phyloP scores from a whole-genome alignment of 2,329 filamentous ascomycete species.

The Cadophora sp. region DNA sequence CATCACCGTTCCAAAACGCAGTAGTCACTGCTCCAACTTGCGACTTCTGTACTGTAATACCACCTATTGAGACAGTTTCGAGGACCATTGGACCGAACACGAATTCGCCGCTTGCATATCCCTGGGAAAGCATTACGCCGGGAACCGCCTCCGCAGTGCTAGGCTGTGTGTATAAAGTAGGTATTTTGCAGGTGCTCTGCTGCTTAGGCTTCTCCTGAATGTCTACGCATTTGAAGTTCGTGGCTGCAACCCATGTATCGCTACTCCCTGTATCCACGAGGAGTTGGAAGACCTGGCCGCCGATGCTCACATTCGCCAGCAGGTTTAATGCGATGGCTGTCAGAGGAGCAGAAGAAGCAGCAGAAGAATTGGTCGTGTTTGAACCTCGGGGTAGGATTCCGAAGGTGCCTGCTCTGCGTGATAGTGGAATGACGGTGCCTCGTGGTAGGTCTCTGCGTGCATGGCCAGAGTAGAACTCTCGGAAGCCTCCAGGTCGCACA shows the following conservation, averaged over 20 bases:
- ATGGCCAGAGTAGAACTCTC: not conserved
- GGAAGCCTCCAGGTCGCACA: not conserved
- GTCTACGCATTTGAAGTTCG: slow-evolving; percentile 47
- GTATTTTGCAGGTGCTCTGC: not conserved
- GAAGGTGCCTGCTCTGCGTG: not conserved
- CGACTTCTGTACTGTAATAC: not conserved
- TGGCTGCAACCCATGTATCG: slow-evolving; percentile 53
- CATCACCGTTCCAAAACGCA: not conserved
- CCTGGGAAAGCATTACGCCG: not conserved
- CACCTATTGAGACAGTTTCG: not conserved
- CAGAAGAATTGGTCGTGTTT: not conserved
- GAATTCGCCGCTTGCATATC: not conserved
- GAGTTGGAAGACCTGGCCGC: slow-evolving; percentile 45
- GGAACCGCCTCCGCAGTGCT: not conserved
- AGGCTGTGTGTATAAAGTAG: not conserved
- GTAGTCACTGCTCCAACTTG: not conserved
- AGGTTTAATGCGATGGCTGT: not conserved
- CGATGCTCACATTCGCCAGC: slow-evolving; percentile 6
- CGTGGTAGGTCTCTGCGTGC: not conserved
- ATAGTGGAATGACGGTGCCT: not conserved
- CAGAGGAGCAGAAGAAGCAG: not conserved
- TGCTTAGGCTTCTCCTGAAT: slow-evolving; percentile 33
- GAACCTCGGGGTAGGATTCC: not conserved
- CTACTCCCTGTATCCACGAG: slow-evolving; percentile 56
- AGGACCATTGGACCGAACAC: not conserved